Evolutionary conservation across 495 filamentous ascomycete genomes (phyloP), one percentile per base, ranked within the genome.

Genomic region (Penicillium egyptiacum): DNA sequence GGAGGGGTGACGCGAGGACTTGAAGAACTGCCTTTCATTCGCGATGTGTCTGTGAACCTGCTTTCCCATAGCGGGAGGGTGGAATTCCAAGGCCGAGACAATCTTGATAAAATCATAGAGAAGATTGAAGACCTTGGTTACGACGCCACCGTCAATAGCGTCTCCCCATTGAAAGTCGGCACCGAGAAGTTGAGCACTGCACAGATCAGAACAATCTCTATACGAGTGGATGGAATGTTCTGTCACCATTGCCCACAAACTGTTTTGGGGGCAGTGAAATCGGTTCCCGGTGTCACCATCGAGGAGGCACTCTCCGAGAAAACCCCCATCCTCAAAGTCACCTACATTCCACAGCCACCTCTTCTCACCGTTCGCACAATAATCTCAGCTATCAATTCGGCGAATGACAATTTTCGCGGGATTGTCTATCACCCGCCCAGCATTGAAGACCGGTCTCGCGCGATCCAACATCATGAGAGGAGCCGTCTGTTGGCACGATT

Each of bases 81-180:
- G 28, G 80, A 83, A 35, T 89, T 90, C 57, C 66, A 79, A 17
- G 80, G 77, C 9, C 65, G 76, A 55, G 69, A 75, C 0, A 82
- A 86, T 43, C 40, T 77, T 5, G 74, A 83, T 22, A 75, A 86
- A 40, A 81, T 96, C 10, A 70, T 85, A 11, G 80, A 86, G 28
- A 82, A 77, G 25, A 88, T 98, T 47, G 89, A 96, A 53, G 89
- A 92, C 68, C 67, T 90, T 7, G 92, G 93, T 14, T 96, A 86
- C 57, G 90, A 90, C 28, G 88, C 84, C 41, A 75, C 78, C 2
- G 69, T 94, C 20, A 85, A 47, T 26, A 73, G 64, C 53, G 54
- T 77, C 14, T 31, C 59, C 33, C 58, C 67, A 10, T 26, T 67
- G 49, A 40, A 37, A 47, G 39, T 47, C 2, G 54, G 9, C 20